Evolutionary conservation across 495 filamentous ascomycete genomes (phyloP).

Genomic region (Penicillium argentinense): DNA sequence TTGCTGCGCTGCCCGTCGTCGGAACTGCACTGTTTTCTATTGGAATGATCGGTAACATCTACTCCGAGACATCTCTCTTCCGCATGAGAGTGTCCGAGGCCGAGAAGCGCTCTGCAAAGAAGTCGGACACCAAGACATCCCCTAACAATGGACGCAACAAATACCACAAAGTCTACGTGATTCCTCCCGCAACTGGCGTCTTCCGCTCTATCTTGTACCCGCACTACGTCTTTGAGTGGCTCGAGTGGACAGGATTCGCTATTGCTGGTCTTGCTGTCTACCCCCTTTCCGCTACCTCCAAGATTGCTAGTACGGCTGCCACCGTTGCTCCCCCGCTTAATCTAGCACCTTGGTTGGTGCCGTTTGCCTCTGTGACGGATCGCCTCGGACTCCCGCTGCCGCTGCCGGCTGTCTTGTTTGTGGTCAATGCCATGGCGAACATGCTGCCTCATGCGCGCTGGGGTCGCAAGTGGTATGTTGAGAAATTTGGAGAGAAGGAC

Average conservation of each 20-base stretch:
- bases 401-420: slow-evolving; percentile 73
- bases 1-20: slow-evolving; percentile 22
- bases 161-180: slow-evolving; percentile 80
- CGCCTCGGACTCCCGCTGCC: slow-evolving; percentile 31
- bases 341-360: slow-evolving; percentile 52
- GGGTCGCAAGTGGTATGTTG: slow-evolving; percentile 83
- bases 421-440: slow-evolving; percentile 81
- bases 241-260: slow-evolving; percentile 91
- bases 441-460: slow-evolving; percentile 88
- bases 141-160: slow-evolving; percentile 22
- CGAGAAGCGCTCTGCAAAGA: slow-evolving; percentile 41
- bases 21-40: slow-evolving; percentile 62
- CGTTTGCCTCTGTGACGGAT: slow-evolving; percentile 49
- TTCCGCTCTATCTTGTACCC: slow-evolving; percentile 84
- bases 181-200: slow-evolving; percentile 80
- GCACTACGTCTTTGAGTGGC: slow-evolving; percentile 93
- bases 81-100: slow-evolving; percentile 57
- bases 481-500: slow-evolving; percentile 79
- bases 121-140: slow-evolving; percentile 31
- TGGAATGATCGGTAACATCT: slow-evolving; percentile 79
- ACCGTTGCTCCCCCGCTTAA: slow-evolving; percentile 20
- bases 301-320: slow-evolving; percentile 2
- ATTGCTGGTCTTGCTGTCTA: slow-evolving; percentile 52
- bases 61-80: slow-evolving; percentile 61
- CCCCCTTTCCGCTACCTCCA: slow-evolving; percentile 14